These are phyloP conservation scores for Helotiales sp. DNA, from an alignment of 2,329 filamentous ascomycete genomes.

Conservation along the genomic window DNA sequence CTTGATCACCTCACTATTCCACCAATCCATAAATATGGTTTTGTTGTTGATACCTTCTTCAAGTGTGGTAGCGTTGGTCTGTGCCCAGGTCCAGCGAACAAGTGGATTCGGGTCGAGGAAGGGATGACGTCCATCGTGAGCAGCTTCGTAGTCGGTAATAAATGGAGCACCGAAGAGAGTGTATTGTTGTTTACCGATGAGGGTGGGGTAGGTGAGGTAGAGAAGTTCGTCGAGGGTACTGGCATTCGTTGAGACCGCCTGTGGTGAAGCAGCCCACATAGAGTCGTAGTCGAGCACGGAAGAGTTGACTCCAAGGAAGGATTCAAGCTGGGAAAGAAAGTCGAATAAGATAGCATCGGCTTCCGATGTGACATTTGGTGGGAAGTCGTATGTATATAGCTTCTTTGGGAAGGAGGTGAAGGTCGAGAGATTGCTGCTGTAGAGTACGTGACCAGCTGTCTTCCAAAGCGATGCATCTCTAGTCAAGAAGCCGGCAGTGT, in stretches of 20 bases:
- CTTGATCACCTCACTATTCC: conserved; percentile 4
- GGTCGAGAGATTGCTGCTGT: conserved; percentile 45
- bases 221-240: conserved; percentile 36
- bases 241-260: conserved; percentile 27
- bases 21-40: conserved; percentile 10
- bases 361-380: conserved; percentile 35
- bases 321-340: conserved; percentile 42
- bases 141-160: conserved; percentile 46
- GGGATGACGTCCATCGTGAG: conserved; percentile 44
- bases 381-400: conserved; percentile 43
- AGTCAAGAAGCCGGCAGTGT: conserved; percentile 45
- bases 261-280: conserved; percentile 9
- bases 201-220: conserved; percentile 43
- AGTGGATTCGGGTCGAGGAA: conserved; percentile 49
- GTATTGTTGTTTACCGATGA: conserved; percentile 47
- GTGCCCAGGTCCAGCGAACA: conserved; percentile 46
- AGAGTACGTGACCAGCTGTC: conserved; percentile 42
- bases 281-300: background rate
- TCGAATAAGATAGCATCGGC: conserved; percentile 39
- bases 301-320: conserved; percentile 38
- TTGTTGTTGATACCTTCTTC: conserved; percentile 3
- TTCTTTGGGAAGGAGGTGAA: conserved; percentile 38
- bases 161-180: conserved; percentile 45
- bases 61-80: conserved; percentile 22
- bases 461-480: conserved; percentile 43